Percentiles rank a stretch among this genome's conserved stretches.
phyloP scores from a whole-genome alignment of 176 grass and related monocot species.

The Sorghum bicolor region Sorghum_bicolor_NCBIv3 NC_012870.2:6053001-6053500 shows the following conservation, averaged over 20 bases:
- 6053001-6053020: background rate
- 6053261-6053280: constrained; percentile 24
- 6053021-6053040: background rate
- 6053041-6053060: background rate
- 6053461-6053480: background rate
- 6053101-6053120: constrained; percentile 24
- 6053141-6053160: constrained; percentile 33
- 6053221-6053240: constrained; percentile 19
- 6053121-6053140: background rate
- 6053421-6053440: background rate
- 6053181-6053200: background rate
- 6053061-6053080: background rate
- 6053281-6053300: background rate
- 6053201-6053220: background rate
- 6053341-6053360: background rate
- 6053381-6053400: background rate
- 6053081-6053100: background rate
- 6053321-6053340: background rate
- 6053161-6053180: background rate
- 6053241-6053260: constrained; percentile 3
- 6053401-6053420: background rate
- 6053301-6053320: background rate
- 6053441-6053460: background rate
- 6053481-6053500: too few relatives aligned
- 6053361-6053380: background rate